These are phyloP conservation scores for Penicillium verrucosum DNA, from an alignment of 2,329 filamentous ascomycete genomes.

Conservation along the genomic window DNA sequence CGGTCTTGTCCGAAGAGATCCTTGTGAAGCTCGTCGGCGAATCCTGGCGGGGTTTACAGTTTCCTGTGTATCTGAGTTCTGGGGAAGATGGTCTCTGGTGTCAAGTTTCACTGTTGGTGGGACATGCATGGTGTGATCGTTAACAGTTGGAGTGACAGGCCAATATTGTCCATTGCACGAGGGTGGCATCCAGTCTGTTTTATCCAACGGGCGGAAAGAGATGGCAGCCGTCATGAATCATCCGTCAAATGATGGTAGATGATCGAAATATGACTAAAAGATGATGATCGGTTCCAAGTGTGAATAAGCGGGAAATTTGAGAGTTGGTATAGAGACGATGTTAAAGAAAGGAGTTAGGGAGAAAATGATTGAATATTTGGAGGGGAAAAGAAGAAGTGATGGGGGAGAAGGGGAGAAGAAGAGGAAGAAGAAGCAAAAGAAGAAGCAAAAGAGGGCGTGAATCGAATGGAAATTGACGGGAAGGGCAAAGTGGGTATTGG, in stretches of 20 bases:
- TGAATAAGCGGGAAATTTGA: neutral
- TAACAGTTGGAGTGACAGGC: constrained; percentile 23
- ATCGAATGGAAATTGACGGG: constrained; percentile 13
- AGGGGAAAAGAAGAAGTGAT: constrained; percentile 9
- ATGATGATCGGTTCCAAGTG: neutral
- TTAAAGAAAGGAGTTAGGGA: constrained; percentile 12
- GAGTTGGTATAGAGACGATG: constrained; percentile 8
- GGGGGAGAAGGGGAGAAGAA: neutral
- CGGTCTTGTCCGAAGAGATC: constrained; percentile 34
- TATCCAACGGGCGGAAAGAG: constrained; percentile 15
- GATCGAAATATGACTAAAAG: neutral
- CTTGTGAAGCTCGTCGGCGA: constrained; percentile 38
- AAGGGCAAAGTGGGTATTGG: constrained; percentile 15
- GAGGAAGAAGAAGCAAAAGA: constrained; percentile 6
- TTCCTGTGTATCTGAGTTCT: constrained; percentile 16
- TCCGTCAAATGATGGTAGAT: neutral
- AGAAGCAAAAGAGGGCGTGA: constrained; percentile 20
- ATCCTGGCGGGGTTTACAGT: constrained; percentile 24
- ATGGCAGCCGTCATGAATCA: constrained; percentile 18
- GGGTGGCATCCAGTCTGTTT: constrained; percentile 32
- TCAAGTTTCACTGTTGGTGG: constrained; percentile 22
- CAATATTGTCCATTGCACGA: constrained; percentile 32
- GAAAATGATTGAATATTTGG: constrained; percentile 6
- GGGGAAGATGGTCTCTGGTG: constrained; percentile 22
- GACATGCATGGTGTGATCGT: constrained; percentile 31